These are phyloP conservation scores for Aureobasidium zeae DNA, from an alignment of 2,329 filamentous ascomycete species.

Conservation along the genomic window DNA sequence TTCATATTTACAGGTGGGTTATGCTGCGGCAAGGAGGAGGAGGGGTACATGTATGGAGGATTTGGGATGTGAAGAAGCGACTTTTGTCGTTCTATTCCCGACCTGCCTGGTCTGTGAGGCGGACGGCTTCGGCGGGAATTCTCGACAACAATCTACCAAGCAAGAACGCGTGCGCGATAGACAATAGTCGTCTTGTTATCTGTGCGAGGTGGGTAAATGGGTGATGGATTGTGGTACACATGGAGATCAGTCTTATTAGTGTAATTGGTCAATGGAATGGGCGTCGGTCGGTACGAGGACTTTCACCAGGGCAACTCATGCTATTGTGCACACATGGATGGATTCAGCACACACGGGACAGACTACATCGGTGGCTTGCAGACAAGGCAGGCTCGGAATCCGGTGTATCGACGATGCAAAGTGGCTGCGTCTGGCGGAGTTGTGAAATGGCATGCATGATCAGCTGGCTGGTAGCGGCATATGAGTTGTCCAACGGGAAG, in stretches of 20 bases:
- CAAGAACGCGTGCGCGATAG: too few relatives aligned
- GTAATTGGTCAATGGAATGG: too few relatives aligned
- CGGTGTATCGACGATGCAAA: slow-evolving; percentile 4
- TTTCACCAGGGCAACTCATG: slow-evolving; percentile 11
- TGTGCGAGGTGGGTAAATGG: slow-evolving; percentile 5
- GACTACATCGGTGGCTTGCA: too few relatives aligned
- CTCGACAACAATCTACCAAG: slow-evolving; percentile 15
- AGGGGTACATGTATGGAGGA: neutral
- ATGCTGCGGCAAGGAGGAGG: slow-evolving; percentile 11
- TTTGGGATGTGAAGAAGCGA: slow-evolving; percentile 1
- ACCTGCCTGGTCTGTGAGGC: slow-evolving; percentile 13
- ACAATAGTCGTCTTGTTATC: slow-evolving; percentile 12
- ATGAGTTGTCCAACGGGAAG: slow-evolving; percentile 16
- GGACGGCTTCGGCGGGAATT: slow-evolving; percentile 14
- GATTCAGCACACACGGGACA: neutral
- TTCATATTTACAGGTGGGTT: slow-evolving; percentile 10
- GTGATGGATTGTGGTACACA: too few relatives aligned
- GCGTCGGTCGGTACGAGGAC: slow-evolving; percentile 10
- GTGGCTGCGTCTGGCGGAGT: neutral
- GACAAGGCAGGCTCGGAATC: slow-evolving; percentile 5
- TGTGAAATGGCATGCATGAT: slow-evolving; percentile 15
- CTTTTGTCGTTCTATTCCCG: slow-evolving; percentile 13
- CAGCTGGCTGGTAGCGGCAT: slow-evolving; percentile 14
- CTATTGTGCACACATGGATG: slow-evolving; percentile 1
- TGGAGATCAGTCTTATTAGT: neutral